Evolutionary conservation across 192 early-diverging fungal genomes (phyloP).

Genomic region (Allomyces javanicus): DNA sequence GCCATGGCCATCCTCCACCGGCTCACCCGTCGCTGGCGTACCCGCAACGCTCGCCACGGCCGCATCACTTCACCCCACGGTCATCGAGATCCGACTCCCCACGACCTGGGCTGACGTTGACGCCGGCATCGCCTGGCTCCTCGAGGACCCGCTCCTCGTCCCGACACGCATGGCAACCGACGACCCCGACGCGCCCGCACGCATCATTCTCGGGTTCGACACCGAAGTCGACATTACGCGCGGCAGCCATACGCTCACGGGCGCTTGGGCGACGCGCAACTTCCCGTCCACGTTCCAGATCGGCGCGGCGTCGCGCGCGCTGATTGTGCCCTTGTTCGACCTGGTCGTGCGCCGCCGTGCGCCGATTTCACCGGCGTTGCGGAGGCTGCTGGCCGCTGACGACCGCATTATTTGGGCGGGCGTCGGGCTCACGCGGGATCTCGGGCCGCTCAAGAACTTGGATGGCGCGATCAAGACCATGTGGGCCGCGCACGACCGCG

Average conservation of each 20-base stretch:
- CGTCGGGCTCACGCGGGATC: background rate
- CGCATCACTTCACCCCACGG: no score
- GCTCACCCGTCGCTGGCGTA: no score
- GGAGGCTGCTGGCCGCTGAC: background rate
- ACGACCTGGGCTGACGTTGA: background rate
- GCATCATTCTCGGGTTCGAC: background rate
- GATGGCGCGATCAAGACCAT: no score
- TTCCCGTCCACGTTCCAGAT: background rate
- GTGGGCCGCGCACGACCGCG: no score
- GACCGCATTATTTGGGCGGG: background rate
- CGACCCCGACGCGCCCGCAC: background rate
- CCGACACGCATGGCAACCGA: background rate
- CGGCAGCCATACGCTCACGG: background rate
- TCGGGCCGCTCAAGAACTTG: no score
- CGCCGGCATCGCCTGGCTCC: background rate
- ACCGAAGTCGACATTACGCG: background rate
- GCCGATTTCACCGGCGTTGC: background rate
- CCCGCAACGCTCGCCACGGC: no score
- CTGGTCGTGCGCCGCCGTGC: background rate
- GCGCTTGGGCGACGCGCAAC: background rate
- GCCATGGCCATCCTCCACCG: no score
- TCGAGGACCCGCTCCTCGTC: background rate
- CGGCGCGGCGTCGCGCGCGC: background rate
- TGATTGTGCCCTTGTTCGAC: background rate
- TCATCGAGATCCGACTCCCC: background rate